A percentile compares a stretch with the other conserved stretches of the same genome.
These are phyloP conservation scores for Nymphaea thermarum DNA, from an alignment of 164 flowering plant genomes.

Conservation along the genomic window DNA sequence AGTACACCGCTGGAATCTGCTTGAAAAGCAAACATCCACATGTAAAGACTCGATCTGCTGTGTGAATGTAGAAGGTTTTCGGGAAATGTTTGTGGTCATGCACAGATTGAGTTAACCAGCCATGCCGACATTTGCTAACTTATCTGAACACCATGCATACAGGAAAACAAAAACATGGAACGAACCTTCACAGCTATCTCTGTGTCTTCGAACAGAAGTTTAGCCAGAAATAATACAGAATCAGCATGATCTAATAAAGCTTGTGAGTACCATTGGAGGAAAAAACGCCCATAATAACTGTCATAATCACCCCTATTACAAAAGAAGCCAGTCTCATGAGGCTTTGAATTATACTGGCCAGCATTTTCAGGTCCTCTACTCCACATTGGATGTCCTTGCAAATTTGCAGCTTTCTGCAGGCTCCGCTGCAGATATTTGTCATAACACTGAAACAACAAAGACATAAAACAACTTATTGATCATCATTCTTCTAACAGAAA, in stretches of 20 bases:
- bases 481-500: not conserved
- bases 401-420: conserved; percentile 56
- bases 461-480: not conserved
- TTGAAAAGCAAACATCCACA: not conserved
- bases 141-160: not conserved
- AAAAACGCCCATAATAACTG: conserved; percentile 85
- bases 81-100: too few relatives aligned
- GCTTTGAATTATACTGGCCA: conserved; percentile 79
- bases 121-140: not conserved
- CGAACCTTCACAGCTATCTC: conserved; percentile 64
- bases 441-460: conserved; percentile 52
- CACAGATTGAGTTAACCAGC: too few relatives aligned
- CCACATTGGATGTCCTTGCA: conserved; percentile 80
- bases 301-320: conserved; percentile 92
- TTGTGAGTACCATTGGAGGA: conserved; percentile 80
- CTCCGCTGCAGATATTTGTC: conserved; percentile 69
- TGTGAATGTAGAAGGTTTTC: too few relatives aligned
- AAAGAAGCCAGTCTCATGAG: conserved; percentile 84
- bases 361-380: conserved; percentile 86
- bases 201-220: conserved; percentile 71
- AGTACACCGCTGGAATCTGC: conserved; percentile 80
- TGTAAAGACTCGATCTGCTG: not conserved
- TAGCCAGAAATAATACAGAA: conserved; percentile 69
- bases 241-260: conserved; percentile 72
- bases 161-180: not conserved